phyloP scores from a whole-genome alignment of 257 asterid species.

The Euphrasia confusa region DNA sequence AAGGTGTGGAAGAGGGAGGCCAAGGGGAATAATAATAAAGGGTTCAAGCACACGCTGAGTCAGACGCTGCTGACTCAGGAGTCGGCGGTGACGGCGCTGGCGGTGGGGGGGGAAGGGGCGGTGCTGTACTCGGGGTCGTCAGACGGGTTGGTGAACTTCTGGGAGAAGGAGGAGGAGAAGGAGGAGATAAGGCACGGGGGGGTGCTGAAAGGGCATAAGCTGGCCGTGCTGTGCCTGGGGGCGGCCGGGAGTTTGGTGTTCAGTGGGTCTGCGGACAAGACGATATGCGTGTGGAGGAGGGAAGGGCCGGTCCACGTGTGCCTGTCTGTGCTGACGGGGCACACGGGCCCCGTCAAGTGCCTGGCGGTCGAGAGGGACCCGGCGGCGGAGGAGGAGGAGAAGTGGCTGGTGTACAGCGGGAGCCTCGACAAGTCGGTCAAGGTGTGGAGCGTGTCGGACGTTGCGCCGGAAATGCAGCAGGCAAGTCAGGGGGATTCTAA shows the following conservation, averaged over 20 bases:
- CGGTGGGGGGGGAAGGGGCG: slow-evolving; percentile 28
- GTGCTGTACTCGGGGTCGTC: slow-evolving; percentile 55
- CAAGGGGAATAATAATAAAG: slow-evolving; percentile 24
- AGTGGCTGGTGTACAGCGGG: slow-evolving; percentile 59
- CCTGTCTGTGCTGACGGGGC: slow-evolving; percentile 46
- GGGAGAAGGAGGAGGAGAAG: slow-evolving; percentile 34
- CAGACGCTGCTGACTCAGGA: slow-evolving; percentile 44
- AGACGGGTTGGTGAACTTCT: slow-evolving; percentile 56
- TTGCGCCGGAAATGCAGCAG: slow-evolving; percentile 33
- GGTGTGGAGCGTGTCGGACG: slow-evolving; percentile 59
- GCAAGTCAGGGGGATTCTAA: slow-evolving; percentile 24
- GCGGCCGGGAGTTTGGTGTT: slow-evolving; percentile 44
- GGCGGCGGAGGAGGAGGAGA: slow-evolving; percentile 22
- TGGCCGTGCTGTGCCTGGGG: slow-evolving; percentile 56
- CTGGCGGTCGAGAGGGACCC: slow-evolving; percentile 51
- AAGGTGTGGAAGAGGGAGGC: slow-evolving; percentile 49
- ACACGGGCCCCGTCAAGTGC: slow-evolving; percentile 62
- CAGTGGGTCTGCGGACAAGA: slow-evolving; percentile 60
- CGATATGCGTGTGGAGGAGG: slow-evolving; percentile 63
- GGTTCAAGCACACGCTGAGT: slow-evolving; percentile 25
- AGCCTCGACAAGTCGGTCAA: slow-evolving; percentile 59
- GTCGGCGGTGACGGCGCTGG: slow-evolving; percentile 56
- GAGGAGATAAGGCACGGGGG: slow-evolving; percentile 45
- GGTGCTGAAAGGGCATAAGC: slow-evolving; percentile 46
- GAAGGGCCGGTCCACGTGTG: slow-evolving; percentile 38